Evolutionary conservation across 1,284 basidiomycete species (phyloP), one percentile per base, ranked within the genome.

Genomic region (Polyporus tsugae): DNA sequence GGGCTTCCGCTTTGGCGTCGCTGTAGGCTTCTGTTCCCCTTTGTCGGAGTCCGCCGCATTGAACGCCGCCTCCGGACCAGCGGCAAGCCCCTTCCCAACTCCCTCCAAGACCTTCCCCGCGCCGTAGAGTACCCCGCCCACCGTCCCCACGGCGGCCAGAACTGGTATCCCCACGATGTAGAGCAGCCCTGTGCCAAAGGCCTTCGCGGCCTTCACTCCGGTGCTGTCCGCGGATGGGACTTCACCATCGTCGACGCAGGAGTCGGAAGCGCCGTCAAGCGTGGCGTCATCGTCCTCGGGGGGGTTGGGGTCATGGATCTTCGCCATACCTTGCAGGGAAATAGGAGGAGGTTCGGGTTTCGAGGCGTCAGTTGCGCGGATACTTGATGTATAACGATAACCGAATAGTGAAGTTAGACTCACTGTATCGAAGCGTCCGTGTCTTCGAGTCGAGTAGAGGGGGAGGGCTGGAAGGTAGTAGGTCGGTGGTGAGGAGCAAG

Each of bases 21-120:
- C 52, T 1, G 29, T 29, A 29, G 22, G 9, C 53, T n/a, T 22
- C 25, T 57, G 29, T 15, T 10, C 55, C 19, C 38, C 19, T 6
- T 39, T 15, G 19, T 9, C 9, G 42, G 42, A 19, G 35, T 58
- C 6, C 53, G 7, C 10, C 11, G 58, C 38, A 25, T 41, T 25
- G 38, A 4, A 10, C 46, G 55, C 49, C n/a, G 29, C 15, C 69
- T 67, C 63, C n/a, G 66, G 66, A 6, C 66, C 69, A 33, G 41
- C 36, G 4, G 41, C 41, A 4, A 70, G 36, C 59, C 11, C 52
- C n/a, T 35, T 52, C 38, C 70, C 70, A 36, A 66, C 36, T 1
- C 61, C 66, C 62, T 70, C 66, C 41, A 70, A 25, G 49, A 68
- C 6, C 70, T 70, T 70, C 38, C 66, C 70, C 2, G 39, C 35